phyloP scores from a whole-genome alignment of 306 rosid species.

The Parietaria judaica region DNA sequence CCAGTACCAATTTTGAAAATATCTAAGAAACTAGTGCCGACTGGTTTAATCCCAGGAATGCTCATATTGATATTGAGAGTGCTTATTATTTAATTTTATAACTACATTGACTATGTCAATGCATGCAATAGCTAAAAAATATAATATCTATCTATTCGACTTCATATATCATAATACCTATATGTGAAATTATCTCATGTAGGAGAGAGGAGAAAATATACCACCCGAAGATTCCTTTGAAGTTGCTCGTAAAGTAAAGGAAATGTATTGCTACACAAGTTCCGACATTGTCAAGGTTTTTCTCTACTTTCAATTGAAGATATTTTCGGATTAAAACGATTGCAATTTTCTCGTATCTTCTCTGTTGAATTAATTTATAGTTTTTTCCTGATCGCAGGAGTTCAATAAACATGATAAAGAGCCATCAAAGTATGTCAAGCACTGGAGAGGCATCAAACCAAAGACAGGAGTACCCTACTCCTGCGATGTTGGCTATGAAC shows the following conservation, averaged over 20 bases:
- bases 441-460: slow-evolving; percentile 98
- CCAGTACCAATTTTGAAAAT: too few species aligned
- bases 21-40: too few species aligned
- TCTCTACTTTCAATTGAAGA: slow-evolving; percentile 4
- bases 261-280: slow-evolving; percentile 87
- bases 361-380: slow-evolving; percentile 14
- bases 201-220: slow-evolving; percentile 99
- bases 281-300: slow-evolving; percentile 98
- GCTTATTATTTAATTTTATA: slow-evolving; percentile 14
- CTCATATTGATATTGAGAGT: too few species aligned
- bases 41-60: too few species aligned
- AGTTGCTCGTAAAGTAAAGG: slow-evolving; percentile 97
- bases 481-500: slow-evolving; percentile 96
- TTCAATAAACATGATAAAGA: slow-evolving; percentile 96
- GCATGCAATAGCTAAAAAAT: neutral
- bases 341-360: slow-evolving; percentile 15
- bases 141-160: slow-evolving; percentile 14
- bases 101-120: slow-evolving; percentile 3
- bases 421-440: slow-evolving; percentile 80
- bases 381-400: slow-evolving; percentile 47
- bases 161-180: slow-evolving; percentile 23
- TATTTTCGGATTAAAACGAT: slow-evolving; percentile 5
- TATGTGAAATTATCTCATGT: slow-evolving; percentile 25
- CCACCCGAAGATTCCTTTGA: slow-evolving; percentile 98
- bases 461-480: slow-evolving; percentile 96